Conservation (phyloP, 2,329 filamentous ascomycete species). For the Chrysosporium queenslandicum region DNA sequence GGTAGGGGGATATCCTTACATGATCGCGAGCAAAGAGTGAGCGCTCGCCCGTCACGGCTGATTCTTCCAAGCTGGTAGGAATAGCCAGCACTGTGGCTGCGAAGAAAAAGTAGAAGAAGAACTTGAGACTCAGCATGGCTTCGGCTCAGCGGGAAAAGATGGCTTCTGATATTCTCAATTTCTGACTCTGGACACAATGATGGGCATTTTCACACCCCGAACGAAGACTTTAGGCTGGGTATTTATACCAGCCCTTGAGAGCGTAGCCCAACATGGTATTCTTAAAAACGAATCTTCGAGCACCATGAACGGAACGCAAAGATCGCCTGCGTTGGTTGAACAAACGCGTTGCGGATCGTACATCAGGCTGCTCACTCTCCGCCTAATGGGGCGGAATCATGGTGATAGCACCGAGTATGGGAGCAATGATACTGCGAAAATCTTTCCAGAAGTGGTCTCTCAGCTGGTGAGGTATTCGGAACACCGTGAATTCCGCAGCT, state of each 20-base stretch:
- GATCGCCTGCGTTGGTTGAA: not conserved
- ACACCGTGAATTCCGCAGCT: not conserved
- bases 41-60: not conserved
- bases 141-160: not conserved
- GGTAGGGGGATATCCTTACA: not conserved
- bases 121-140: slow-evolving; percentile 19
- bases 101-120: slow-evolving; percentile 5
- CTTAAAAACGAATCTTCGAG: not conserved
- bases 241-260: not conserved
- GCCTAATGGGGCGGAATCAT: not conserved
- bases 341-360: not conserved
- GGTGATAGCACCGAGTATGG: not conserved
- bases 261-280: too few species aligned
- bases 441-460: not conserved
- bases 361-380: not conserved
- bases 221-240: not conserved
- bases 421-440: not conserved
- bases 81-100: slow-evolving; percentile 1
- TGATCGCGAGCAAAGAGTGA: slow-evolving; percentile 3
- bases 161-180: not conserved
- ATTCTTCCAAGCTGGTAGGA: not conserved
- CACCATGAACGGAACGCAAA: not conserved
- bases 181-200: not conserved
- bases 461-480: not conserved
- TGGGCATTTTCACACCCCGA: not conserved